Evolutionary conservation across 208 protist genomes (phyloP), one percentile per base, ranked within the genome.

Genomic region (Acanthamoeba healyi): DNA sequence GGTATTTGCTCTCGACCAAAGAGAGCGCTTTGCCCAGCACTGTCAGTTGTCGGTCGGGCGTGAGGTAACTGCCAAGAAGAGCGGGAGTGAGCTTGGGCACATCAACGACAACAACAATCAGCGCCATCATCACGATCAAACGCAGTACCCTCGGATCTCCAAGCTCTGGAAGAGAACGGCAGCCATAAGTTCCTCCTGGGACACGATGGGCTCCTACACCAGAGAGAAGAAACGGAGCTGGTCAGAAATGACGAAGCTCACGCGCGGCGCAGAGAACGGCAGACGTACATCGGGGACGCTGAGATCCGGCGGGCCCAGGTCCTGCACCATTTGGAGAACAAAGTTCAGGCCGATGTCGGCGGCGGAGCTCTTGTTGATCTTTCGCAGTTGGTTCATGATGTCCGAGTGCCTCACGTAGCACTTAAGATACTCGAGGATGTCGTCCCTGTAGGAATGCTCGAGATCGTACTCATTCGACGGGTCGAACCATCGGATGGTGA

Each of bases 41-140:
- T 36, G 70, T 79, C 70, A 79, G 19, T 46, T 79, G 70, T 79
- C 70, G 70, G 70, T 79, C 70, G 32, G 70, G n/a, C 70, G 70
- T 79, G 34, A 79, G 70, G 70, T 79, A 79, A 0, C 70, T 79
- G 34, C 0, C 29, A 15, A 17, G 15, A 67, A 67, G 29, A 67
- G 58, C 58, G 7, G 14, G n/a, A 34, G 34, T n/a, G 14, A 4
- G 9, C 19, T 9, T 63, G 56, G 10, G 56, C 10, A 5, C 2
- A 40, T 15, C 32, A 34, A 19, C 5, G 7, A 46, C 0, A 24
- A 46, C 70, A 34, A 40, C 36, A 10, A n/a, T 4, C 14, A 44
- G 10, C 34, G 17, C 2, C 5, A 22, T 6, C 5, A 38, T 15
- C 6, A n/a, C 2, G 2, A 70, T 6, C 5, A 26, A 9, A 79